Evolutionary conservation across 768 basidiomycete species (phyloP), one percentile per base, ranked within the genome.

Genomic region (Chalciporus sphaerocephalus): DNA sequence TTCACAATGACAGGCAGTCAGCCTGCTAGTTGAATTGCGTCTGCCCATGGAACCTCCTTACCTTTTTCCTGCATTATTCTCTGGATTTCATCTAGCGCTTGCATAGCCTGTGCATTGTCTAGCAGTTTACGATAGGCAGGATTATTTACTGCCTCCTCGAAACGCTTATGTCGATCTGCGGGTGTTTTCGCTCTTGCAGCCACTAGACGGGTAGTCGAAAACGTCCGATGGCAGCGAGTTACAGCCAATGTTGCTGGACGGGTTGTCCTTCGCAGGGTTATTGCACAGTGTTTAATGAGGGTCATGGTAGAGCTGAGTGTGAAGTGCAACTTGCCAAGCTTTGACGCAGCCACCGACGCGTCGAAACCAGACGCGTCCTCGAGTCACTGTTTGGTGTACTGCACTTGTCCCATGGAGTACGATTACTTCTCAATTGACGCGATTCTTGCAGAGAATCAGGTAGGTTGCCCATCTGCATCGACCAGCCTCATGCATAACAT

Each of bases 361-460:
- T 52, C 44, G 15, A 2, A 13, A n/a, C 15, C 25, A 20, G 33
- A 24, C 40, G 33, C 35, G 40, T 38, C 12, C 16, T 17, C 28
- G 13, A 15, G 28, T 16, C 12, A 18, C 22, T 34, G n/a, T n/a
- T n/a, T n/a, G n/a, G n/a, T n/a, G n/a, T n/a, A n/a, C n/a, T n/a
- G n/a, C n/a, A 17, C 23, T 4, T 18, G 15, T 40, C 17, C 46
- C 52, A 94, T 93, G 92, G 89, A 94, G 48, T 74, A 85, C 58
- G 91, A 94, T 63, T 97, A 97, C 65, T 95, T 88, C 65, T 92
- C 89, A 0, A 79, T 95, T 43, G 89, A 93, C 47, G 79, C 89
- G 5, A 95, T 97, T 54, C 78, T 95, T 20, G 87, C 92, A 13
- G 91, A 92, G 59, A 94, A 94, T 60, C 91, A 92, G 74, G 89